Base-by-base conservation (phyloP, 441 rosid species). In the Geranium incanum region DNA sequence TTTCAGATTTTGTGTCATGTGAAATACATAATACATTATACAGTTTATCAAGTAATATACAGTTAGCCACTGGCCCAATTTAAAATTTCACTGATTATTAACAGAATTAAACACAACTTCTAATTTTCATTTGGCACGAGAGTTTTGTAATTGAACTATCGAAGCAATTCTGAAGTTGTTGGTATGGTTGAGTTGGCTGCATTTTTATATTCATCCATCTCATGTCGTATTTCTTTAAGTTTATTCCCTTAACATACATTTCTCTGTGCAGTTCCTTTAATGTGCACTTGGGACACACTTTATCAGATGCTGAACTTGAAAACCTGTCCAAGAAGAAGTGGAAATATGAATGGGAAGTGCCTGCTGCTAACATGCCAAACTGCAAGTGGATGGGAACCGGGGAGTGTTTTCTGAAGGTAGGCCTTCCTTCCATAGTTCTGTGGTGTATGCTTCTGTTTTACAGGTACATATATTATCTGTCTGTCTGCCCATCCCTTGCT, bases 371-470 rank as follows among this genome's bases (percentile, higher is more conserved):
- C 72, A 79, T 80, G 83, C 78, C 89, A 68, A 85, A 86, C 74
- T 88, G 92, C 87, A 94, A 68, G 80, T 91, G 95, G 94, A 68
- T 74, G 67, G 98, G 92, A 77, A 88, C 92, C 0, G 84, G 87
- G 60, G 82, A 80, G 72, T 83, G 83, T 79, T 85, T 86, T 71
- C 68, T 85, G 45, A 81, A 85, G 91, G 96, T 88, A 79, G 1
- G 28, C 39, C 43, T 68, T 62, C 66, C 64, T 6, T 19, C 66
- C 64, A 4, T 19, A 6, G 28, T 18, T 68, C 7, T 38, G 76
- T 79, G 66, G 68, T 78, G 45, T 57, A 23, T n/a, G 16, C 0
- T 69, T 62, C 37, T 7, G 60, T 45, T 68, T 23, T 63, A 70
- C 16, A n/a, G 18, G 28, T n/a, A 23, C 28, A 57, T 19, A 57